Percentiles rank a stretch among this genome's conserved stretches.
Conservation (phyloP, 2,329 filamentous ascomycete genomes). For the Magnaporthales sp. region DNA sequence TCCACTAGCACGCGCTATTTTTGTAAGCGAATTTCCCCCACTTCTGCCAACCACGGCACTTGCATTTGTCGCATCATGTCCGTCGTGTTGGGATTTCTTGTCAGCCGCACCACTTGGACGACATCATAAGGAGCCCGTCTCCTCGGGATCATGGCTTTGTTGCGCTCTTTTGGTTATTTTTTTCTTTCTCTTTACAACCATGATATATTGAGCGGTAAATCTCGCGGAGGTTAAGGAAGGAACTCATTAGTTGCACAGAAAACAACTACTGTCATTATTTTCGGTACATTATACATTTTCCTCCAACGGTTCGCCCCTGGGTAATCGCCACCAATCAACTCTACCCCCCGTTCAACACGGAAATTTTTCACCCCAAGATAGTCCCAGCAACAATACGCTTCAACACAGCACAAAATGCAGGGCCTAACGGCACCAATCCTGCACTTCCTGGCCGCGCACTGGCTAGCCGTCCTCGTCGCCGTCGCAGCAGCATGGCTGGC, state of each 20-base stretch:
- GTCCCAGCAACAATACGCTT: not conserved
- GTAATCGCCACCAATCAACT: not conserved
- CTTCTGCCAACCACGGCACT: not conserved
- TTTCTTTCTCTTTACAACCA: too few species aligned
- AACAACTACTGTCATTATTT: too few species aligned
- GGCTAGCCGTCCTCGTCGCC: slow-evolving; percentile 27
- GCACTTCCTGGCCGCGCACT: slow-evolving; percentile 29
- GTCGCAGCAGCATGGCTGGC: slow-evolving; percentile 30
- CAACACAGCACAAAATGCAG: slow-evolving; percentile 9
- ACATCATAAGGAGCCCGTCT: not conserved
- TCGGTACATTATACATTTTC: too few species aligned
- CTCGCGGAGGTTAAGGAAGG: too few species aligned
- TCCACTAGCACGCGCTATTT: not conserved
- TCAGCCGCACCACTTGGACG: not conserved
- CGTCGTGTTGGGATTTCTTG: not conserved
- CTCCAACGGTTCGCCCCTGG: not conserved
- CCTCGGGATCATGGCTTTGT: too few species aligned
- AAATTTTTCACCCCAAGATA: not conserved
- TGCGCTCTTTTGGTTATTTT: not conserved
- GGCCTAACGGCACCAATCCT: slow-evolving; percentile 25
- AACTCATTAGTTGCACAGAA: too few species aligned
- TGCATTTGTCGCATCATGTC: too few species aligned
- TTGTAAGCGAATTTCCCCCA: not conserved
- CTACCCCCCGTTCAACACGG: not conserved
- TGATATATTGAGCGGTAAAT: too few species aligned